phyloP scores from a whole-genome alignment of 1,284 basidiomycete species.

The Microbotryum silenes-acaulis region DNA sequence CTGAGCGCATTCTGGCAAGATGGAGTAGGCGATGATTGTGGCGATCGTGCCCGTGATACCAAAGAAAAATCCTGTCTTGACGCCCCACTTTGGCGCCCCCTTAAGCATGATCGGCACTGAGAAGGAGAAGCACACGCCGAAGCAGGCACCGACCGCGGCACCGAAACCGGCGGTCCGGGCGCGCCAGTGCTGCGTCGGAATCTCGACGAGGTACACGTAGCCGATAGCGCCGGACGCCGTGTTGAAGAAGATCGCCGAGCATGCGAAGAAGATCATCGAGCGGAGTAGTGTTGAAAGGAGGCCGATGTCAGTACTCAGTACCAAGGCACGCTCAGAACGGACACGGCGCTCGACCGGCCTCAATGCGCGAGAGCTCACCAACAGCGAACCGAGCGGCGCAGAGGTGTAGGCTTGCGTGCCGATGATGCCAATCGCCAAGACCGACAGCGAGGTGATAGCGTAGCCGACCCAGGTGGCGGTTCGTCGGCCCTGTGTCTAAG shows the following conservation, averaged over 20 bases:
- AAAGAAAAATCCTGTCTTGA: constrained; percentile 1
- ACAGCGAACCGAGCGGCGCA: constrained; percentile 4
- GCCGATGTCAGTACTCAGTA: neutral
- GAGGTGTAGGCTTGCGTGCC: constrained; percentile 34
- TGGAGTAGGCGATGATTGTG: neutral
- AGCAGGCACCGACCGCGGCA: neutral
- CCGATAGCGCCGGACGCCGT: constrained; percentile 28
- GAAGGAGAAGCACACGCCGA: constrained; percentile 1
- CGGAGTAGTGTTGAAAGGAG: neutral
- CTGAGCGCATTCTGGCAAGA: neutral
- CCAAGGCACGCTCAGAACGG: too few relatives aligned
- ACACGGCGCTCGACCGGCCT: too few relatives aligned
- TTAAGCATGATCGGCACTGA: neutral
- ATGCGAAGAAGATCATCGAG: constrained; percentile 27
- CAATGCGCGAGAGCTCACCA: neutral
- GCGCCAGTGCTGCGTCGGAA: neutral
- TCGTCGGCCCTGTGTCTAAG: constrained; percentile 33
- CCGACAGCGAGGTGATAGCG: constrained; percentile 25
- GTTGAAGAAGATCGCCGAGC: too few relatives aligned
- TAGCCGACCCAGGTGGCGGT: constrained; percentile 34
- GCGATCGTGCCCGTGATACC: neutral
- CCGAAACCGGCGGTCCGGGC: neutral
- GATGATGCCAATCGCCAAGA: constrained; percentile 35
- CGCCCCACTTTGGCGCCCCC: neutral
- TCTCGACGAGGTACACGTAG: neutral